Evolutionary conservation across 73 alveolate genomes (phyloP), one percentile per base, ranked within the genome.

Genomic region (Symbiodinium pilosum): DNA sequence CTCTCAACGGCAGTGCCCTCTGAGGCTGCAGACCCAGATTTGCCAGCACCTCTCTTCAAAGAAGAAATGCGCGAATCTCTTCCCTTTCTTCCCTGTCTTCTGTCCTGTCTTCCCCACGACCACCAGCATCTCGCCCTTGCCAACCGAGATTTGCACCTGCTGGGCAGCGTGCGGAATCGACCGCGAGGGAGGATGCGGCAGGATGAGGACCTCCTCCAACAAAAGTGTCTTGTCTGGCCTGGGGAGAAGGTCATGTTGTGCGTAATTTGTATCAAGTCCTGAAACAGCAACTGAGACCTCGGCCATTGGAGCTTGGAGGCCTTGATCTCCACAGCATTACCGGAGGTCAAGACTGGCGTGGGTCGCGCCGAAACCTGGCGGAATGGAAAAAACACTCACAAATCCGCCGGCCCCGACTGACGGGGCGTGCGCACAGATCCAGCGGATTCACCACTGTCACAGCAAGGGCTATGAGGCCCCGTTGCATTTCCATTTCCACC

Each of bases 241-340:
- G 26, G 44, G 71, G 36, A 21, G 1, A 1, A 2, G 71, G 24
- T 3, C 26, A 30, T 54, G n/a, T 54, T 54, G 30, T 5, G 6
- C 71, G 30, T 11, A 47, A 11, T 47, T 47, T 16, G 64, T 16
- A 12, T 21, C 64, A n/a, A n/a, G n/a, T n/a, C n/a, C n/a, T n/a
- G n/a, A n/a, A n/a, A n/a, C n/a, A n/a, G n/a, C n/a, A n/a, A n/a
- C n/a, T 44, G 32, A 43, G 52, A 83, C 84, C 42, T 51, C 38
- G 83, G 86, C 99, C 99, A 93, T 43, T 43, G 93, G 75, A 93
- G 43, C 87, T 81, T 93, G 87, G 99, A 84, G n/a, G 83, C 38
- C 75, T 93, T 28, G 75, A 93, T 42, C 51, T 81, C 71, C 73
- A 75, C 14, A 40, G 99, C 92, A 32, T 28, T 7, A 18, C 36